Base-by-base conservation (phyloP, 371 early-diverging fungal genomes). In the Blakeslea trispora region DNA sequence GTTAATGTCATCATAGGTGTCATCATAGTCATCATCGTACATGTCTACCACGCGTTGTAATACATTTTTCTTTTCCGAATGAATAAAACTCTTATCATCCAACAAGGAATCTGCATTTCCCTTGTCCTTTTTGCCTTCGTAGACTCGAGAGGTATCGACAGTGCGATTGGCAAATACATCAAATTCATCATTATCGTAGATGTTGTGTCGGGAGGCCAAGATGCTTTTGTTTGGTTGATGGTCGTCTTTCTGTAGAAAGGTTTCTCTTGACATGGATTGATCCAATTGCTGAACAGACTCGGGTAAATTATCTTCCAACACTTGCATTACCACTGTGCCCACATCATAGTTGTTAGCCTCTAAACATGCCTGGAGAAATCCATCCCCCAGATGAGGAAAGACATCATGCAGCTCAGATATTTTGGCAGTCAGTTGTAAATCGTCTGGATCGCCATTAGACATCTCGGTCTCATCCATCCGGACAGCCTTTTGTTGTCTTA, bases 131-230 rank as follows among this genome's bases (percentile, higher is more conserved):
- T 95, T 93, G 46, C 93, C 93, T 23, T 75, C 68, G 47, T 83
- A 77, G 7, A 95, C 81, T 42, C 84, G 86, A 23, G 68, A 68
- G 41, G 68, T 56, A 58, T 94, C 90, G 13, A 92, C 69, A 0
- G 63, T 64, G 1, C 70, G 69, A 22, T 57, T 61, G 14, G 79
- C 68, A 71, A 95, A 92, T 11, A 95, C 79, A 64, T 96, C 96
- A 74, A 94, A 94, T 54, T 91, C 92, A 65, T 96, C 96, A 52
- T 91, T 90, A 63, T 96, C 95, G 68, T 91, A 94, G 14, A 95
- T 80, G 55, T 96, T 96, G 24, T 79, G 78, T 22, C 95, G 86
- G 11, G 59, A 62, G 5, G 77, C 62, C 21, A 95, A 72, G 1
- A 88, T 59, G 13, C 50, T 34, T n/a, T 45, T 57, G 4, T 34